Conservation (phyloP, 2,329 filamentous ascomycete species). For the Zasmidium citrigriseum region DNA sequence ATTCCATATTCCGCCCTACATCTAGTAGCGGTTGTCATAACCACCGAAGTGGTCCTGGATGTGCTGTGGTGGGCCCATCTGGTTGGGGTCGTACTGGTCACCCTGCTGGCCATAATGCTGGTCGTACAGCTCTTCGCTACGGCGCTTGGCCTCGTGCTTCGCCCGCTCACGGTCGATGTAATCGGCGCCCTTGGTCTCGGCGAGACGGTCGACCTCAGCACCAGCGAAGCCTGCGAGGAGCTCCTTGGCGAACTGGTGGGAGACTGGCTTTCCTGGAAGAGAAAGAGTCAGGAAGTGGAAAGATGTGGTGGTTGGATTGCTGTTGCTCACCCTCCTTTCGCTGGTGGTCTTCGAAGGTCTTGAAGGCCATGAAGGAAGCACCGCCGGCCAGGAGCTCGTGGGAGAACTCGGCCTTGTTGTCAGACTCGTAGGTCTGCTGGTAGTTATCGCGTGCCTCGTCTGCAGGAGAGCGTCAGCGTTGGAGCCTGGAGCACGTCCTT, state of each 20-base stretch:
- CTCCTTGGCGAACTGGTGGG: constrained; percentile 77
- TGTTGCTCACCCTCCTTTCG: constrained; percentile 56
- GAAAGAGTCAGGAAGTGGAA: background rate
- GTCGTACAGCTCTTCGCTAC: constrained; percentile 50
- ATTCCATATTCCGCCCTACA: too few species aligned
- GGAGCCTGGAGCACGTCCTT: background rate
- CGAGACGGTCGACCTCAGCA: constrained; percentile 74
- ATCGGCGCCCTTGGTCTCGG: constrained; percentile 58
- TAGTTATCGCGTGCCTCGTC: constrained; percentile 57
- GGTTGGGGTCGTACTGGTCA: constrained; percentile 51
- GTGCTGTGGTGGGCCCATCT: constrained; percentile 38
- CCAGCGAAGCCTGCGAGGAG: constrained; percentile 70
- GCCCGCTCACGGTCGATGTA: constrained; percentile 51
- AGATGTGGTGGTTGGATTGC: background rate
- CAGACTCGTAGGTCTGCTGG: constrained; percentile 54
- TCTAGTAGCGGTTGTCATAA: background rate
- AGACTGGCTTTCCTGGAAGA: constrained; percentile 65
- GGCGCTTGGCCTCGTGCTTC: constrained; percentile 46
- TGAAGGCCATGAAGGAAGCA: constrained; percentile 77
- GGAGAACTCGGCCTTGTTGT: constrained; percentile 60
- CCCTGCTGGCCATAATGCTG: constrained; percentile 48
- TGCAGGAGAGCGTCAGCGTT: constrained; percentile 29
- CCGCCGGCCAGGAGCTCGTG: constrained; percentile 77
- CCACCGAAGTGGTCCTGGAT: constrained; percentile 34
- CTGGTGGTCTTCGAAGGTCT: constrained; percentile 75